phyloP scores from a whole-genome alignment of 352 stramenopile species.

The Phytophthora cajani region DNA sequence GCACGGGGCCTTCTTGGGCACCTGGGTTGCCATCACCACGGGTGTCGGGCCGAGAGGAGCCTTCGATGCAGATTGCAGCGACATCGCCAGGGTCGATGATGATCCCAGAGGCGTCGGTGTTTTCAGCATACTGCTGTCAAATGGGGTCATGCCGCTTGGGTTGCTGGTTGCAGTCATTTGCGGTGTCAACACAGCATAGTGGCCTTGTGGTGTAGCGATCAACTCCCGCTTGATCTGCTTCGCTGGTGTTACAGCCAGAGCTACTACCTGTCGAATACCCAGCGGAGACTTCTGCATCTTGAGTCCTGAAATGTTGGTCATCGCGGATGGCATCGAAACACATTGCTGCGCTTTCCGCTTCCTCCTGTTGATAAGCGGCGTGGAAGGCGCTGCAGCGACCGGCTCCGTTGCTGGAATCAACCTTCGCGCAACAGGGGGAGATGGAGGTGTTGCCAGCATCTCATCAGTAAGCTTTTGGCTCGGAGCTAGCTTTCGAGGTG shows the following conservation, averaged over 20 bases:
- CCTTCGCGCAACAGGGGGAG: conserved; percentile 21
- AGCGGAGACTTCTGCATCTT: conserved; percentile 20
- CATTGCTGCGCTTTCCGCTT: conserved; percentile 35
- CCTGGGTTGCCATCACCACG: conserved; percentile 10
- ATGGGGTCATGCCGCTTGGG: conserved; percentile 9
- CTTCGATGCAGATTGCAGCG: conserved; percentile 35
- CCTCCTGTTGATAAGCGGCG: conserved; percentile 20
- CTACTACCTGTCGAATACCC: conserved; percentile 12
- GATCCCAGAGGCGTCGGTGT: conserved; percentile 35
- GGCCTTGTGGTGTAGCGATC: conserved; percentile 14
- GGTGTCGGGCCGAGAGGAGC: conserved; percentile 10
- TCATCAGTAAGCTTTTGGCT: conserved; percentile 12
- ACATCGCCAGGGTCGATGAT: conserved; percentile 26
- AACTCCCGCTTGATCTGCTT: conserved; percentile 35
- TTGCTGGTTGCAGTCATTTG: conserved; percentile 4
- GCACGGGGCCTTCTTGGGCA: conserved; percentile 82
- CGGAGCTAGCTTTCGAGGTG: conserved; percentile 22
- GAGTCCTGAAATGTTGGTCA: conserved; percentile 18
- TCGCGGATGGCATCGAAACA: conserved; percentile 27
- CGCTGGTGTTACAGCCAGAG: conserved; percentile 22
- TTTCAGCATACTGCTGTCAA: conserved; percentile 27
- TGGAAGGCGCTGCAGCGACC: conserved; percentile 9
- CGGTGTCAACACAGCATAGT: conserved; percentile 13
- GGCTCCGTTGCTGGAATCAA: conserved; percentile 23
- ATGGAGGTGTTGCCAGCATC: conserved; percentile 6